These are phyloP conservation scores for Cyberlindnera misumaiensis DNA, from an alignment of 805 yeast species.

Conservation along the genomic window DNA sequence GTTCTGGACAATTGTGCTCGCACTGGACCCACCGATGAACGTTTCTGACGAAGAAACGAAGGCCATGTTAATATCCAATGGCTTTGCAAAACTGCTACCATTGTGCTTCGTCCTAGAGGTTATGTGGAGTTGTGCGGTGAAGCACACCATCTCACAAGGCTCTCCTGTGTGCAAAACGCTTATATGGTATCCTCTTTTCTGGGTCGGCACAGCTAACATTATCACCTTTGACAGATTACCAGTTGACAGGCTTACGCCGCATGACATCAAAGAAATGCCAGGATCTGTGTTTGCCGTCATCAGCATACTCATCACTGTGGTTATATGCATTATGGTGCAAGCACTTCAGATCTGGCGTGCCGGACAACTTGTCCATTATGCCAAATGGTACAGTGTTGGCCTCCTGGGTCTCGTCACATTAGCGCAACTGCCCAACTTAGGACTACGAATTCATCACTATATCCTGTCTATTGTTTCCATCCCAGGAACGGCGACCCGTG, in stretches of 20 bases:
- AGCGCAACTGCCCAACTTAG: constrained; percentile 54
- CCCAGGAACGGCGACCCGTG: constrained; percentile 79
- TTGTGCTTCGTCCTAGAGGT: constrained; percentile 62
- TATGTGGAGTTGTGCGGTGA: constrained; percentile 53
- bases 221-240: constrained; percentile 85
- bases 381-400: constrained; percentile 44
- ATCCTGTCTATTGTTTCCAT: constrained; percentile 68
- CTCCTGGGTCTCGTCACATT: constrained; percentile 38
- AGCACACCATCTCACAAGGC: constrained; percentile 38
- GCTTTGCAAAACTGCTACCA: constrained; percentile 72
- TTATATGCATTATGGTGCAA: constrained; percentile 58
- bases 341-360: constrained; percentile 76
- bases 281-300: constrained; percentile 67
- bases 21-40: constrained; percentile 72
- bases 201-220: constrained; percentile 82
- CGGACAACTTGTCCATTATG: constrained; percentile 56
- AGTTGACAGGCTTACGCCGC: constrained; percentile 70
- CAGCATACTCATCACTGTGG: constrained; percentile 40
- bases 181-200: constrained; percentile 71
- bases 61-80: constrained; percentile 60
- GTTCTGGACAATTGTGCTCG: constrained; percentile 74
- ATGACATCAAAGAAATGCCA: constrained; percentile 67
- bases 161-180: constrained; percentile 32
- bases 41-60: constrained; percentile 49
- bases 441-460: constrained; percentile 75